These are phyloP conservation scores for Debaryomyces maramus DNA, from an alignment of 805 yeast species.

Conservation along the genomic window DNA sequence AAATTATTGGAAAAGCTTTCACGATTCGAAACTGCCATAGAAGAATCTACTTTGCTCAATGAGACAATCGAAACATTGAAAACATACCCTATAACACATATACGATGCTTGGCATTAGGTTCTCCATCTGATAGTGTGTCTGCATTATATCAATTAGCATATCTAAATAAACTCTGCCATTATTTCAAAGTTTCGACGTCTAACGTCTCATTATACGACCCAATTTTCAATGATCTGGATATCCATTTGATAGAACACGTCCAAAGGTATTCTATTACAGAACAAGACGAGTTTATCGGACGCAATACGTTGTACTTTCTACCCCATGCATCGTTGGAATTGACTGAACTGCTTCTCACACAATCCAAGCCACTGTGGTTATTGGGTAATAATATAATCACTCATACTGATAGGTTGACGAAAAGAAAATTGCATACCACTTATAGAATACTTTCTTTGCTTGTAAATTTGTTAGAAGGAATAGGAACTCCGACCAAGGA, in stretches of 20 bases:
- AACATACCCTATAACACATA: constrained; percentile 13
- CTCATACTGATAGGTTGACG: constrained; percentile 56
- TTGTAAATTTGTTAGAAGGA: constrained; percentile 24
- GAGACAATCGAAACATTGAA: constrained; percentile 14
- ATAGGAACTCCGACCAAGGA: constrained; percentile 7
- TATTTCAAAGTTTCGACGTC: constrained; percentile 12
- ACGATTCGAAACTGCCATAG: constrained; percentile 9
- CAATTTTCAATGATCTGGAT: constrained; percentile 56
- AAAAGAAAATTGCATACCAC: constrained; percentile 39
- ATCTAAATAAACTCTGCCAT: constrained; percentile 44
- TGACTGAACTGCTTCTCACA: constrained; percentile 45
- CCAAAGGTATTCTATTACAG: constrained; percentile 16
- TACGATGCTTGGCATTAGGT: constrained; percentile 75
- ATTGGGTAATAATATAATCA: constrained; percentile 52
- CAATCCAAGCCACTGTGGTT: constrained; percentile 35
- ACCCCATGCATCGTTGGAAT: constrained; percentile 71
- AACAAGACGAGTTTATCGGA: constrained; percentile 9
- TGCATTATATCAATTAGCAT: constrained; percentile 68
- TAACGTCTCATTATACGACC: constrained; percentile 59
- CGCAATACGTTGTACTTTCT: constrained; percentile 50
- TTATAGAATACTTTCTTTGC: constrained; percentile 45
- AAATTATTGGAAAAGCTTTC: constrained; percentile 2
- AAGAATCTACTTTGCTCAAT: constrained; percentile 24
- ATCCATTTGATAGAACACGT: constrained; percentile 19
- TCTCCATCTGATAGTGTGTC: constrained; percentile 57